phyloP scores from a whole-genome alignment of 2,329 filamentous ascomycete genomes.

The Zelopaecilomyces penicillatus region DNA sequence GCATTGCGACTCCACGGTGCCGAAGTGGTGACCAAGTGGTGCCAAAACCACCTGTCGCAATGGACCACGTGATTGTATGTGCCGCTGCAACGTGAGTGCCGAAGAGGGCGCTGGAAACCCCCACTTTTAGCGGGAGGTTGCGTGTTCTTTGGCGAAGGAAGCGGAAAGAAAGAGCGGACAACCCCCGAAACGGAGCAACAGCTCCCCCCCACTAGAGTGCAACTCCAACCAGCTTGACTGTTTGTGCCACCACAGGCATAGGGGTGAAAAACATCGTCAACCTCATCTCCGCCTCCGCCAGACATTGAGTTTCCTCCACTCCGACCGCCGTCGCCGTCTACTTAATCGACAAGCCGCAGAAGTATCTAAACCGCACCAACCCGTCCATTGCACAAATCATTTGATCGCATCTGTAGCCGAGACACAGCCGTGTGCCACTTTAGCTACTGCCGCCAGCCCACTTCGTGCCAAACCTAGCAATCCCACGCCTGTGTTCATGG shows the following conservation, averaged over 20 bases:
- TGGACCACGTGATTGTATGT: too few relatives aligned
- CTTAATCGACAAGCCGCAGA: too few relatives aligned
- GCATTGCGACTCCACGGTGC: too few relatives aligned
- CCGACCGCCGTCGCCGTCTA: too few relatives aligned
- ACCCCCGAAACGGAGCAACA: too few relatives aligned
- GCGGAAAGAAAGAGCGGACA: background rate
- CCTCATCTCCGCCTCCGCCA: background rate
- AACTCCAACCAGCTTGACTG: background rate
- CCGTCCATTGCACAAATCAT: background rate
- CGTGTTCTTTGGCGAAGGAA: slow-evolving; percentile 7
- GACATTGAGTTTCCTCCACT: background rate
- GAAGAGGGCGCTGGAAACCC: background rate
- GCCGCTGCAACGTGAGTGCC: too few relatives aligned
- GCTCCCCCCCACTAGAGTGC: too few relatives aligned
- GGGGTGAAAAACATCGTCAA: background rate
- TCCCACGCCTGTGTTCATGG: background rate
- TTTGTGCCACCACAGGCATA: background rate
- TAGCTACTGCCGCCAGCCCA: background rate
- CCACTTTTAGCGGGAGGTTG: slow-evolving; percentile 2
- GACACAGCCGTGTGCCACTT: slow-evolving; percentile 1
- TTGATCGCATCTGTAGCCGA: background rate
- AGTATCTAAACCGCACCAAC: background rate
- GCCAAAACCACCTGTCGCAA: too few relatives aligned
- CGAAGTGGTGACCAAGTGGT: too few relatives aligned
- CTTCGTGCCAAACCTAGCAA: background rate